Conservation (phyloP, 2,329 filamentous ascomycete species). For the Mycosphaerella arachidis region DNA sequence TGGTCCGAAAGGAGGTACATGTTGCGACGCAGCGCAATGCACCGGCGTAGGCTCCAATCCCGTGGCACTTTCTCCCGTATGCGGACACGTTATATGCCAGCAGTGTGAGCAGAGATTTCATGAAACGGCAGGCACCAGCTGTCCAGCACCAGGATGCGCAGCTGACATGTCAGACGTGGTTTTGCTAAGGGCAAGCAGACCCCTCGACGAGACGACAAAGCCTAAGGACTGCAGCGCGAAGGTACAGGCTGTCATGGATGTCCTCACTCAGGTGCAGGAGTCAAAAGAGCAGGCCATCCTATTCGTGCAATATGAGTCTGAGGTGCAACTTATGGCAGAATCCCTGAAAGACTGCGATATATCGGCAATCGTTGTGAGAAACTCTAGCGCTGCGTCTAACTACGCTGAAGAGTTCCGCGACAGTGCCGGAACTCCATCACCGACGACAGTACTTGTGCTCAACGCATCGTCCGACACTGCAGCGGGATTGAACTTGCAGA, state of each 20-base stretch:
- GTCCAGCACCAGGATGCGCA: conserved; percentile 40
- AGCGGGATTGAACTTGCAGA: conserved; percentile 57
- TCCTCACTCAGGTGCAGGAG: conserved; percentile 40
- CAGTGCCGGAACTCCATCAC: conserved; percentile 13
- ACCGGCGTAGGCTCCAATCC: too few species aligned
- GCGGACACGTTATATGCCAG: conserved; percentile 51
- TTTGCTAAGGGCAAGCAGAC: conserved; percentile 37
- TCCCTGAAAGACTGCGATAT: conserved; percentile 35
- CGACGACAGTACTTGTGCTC: conserved; percentile 52
- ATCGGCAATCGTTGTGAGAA: conserved; percentile 35
- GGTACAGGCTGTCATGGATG: conserved; percentile 41
- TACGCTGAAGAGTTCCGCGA: conserved; percentile 23
- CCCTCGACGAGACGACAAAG: conserved; percentile 29
- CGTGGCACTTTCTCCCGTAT: conserved; percentile 23
- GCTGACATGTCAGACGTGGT: conserved; percentile 38
- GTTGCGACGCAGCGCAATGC: too few species aligned
- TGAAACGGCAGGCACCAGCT: conserved; percentile 31
- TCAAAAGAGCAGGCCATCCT: conserved; percentile 50
- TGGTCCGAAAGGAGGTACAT: too few species aligned
- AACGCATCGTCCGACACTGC: conserved; percentile 54
- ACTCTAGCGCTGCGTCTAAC: conserved; percentile 17
- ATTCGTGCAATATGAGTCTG: conserved; percentile 51
- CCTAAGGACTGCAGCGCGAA: conserved; percentile 42
- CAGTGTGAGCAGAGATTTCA: conserved; percentile 32
- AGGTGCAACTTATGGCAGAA: conserved; percentile 38